Evolutionary conservation across 2,329 filamentous ascomycete genomes (phyloP), one percentile per base, ranked within the genome.

Genomic region (Sordariomycetes sp.): DNA sequence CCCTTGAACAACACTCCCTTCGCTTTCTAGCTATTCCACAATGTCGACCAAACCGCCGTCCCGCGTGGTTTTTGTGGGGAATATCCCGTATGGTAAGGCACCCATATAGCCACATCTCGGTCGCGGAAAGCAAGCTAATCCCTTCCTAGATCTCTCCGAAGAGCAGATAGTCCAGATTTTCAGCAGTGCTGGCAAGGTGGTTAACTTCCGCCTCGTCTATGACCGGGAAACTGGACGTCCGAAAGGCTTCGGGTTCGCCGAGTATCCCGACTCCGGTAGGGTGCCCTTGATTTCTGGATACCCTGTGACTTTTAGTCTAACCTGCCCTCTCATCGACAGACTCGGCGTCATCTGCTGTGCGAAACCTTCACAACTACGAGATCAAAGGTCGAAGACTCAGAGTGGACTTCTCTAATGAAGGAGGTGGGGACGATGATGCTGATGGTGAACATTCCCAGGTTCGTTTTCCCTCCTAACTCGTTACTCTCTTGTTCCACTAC

Each of bases 131-230:
- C 10, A 7, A 37, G 18, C 55, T 57, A 35, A 53, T n/a, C 52
- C 28, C 14, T 56, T 24, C 25, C n/a, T 67, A 96, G 92, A 93
- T 62, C 85, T 97, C 63, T 96, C 91, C 34, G 94, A 99, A 74
- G 92, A 97, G 71, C 89, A 96, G 70, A 96, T 99, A 66, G 88
- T 87, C 69, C 90, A 97, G 65, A 96, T 96, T 61, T 95, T 97
- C 71, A 89, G 86, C 69, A 88, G 88, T 63, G 91, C 89, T 57
- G 94, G 94, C 60, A 89, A 92, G 63, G 93, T 97, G 1, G 79
- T 95, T 60, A 93, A 62, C 70, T 97, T 97, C 71, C 85, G 93
- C 57, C 81, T 97, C 54, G 93, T 97, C 63, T 95, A 96, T 73
- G 95, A 97, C 75, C 88, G 91, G 57, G 93, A 97, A 68, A 97